Percentiles rank a stretch among this genome's conserved stretches.
These are phyloP conservation scores for Piromyces finnis DNA, from an alignment of 192 early-diverging fungal genomes.

Conservation along the genomic window DNA sequence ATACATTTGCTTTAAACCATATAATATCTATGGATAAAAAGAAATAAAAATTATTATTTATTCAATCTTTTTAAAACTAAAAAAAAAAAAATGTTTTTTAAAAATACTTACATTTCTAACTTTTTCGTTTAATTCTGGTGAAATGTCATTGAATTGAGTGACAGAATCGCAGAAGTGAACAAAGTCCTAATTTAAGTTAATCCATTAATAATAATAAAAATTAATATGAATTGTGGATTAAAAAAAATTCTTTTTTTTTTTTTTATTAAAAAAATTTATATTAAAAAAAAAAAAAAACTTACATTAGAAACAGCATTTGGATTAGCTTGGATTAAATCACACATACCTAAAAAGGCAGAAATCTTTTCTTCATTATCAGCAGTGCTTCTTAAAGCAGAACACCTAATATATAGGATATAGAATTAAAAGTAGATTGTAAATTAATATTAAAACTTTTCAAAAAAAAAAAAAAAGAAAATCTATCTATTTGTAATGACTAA, in stretches of 20 bases:
- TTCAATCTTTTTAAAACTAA: no score
- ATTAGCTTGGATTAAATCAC: constrained; percentile 77
- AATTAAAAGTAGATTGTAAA: no score
- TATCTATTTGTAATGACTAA: no score
- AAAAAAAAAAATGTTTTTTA: no score
- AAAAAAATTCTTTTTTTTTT: neutral
- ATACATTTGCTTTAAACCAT: neutral
- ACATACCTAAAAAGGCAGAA: constrained; percentile 87
- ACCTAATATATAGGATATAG: constrained; percentile 5
- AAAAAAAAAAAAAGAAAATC: no score
- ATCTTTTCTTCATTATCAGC: constrained; percentile 94
- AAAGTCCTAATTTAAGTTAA: neutral
- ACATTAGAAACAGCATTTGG: constrained; percentile 34
- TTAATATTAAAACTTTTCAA: no score
- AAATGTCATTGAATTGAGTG: constrained; percentile 6
- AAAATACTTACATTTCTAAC: constrained; percentile 5
- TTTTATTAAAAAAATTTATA: neutral
- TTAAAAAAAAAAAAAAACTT: neutral
- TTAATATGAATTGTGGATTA: no score
- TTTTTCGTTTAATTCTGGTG: constrained; percentile 7
- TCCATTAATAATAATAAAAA: no score
- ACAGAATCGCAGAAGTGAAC: constrained; percentile 18
- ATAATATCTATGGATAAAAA: neutral
- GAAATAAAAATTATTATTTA: no score
- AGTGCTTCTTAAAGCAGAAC: constrained; percentile 50